A percentile compares a stretch with the other conserved stretches of the same genome.
phyloP scores from a whole-genome alignment of 2,329 filamentous ascomycete species.

The Alternaria consortialis region DNA sequence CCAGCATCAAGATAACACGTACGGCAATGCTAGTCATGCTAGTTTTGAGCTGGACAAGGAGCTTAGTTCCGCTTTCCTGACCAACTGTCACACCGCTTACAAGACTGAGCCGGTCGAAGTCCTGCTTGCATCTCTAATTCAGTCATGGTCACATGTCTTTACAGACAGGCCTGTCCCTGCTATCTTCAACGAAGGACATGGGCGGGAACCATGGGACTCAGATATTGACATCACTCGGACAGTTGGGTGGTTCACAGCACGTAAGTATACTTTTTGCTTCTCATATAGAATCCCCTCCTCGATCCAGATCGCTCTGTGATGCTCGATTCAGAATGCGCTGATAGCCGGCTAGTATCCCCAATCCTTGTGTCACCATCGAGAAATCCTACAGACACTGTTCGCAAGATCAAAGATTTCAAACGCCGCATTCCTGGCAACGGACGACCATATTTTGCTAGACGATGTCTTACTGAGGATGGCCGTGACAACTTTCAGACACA shows the following conservation, averaged over 20 bases:
- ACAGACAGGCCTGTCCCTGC: conserved; percentile 61
- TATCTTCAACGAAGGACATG: conserved; percentile 56
- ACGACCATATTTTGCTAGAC: conserved; percentile 58
- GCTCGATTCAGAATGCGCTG: not conserved
- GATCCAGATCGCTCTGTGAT: not conserved
- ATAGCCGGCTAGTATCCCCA: conserved; percentile 48
- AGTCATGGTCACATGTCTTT: conserved; percentile 66
- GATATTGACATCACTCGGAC: conserved; percentile 65
- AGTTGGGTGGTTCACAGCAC: conserved; percentile 68
- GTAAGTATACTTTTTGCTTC: conserved; percentile 37
- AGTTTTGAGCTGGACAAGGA: conserved; percentile 43
- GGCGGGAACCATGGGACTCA: conserved; percentile 51
- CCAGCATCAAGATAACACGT: conserved; percentile 45
- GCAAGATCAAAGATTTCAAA: conserved; percentile 64
- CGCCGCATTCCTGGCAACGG: conserved; percentile 42
- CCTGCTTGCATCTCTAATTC: conserved; percentile 64
- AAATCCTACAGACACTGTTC: conserved; percentile 59
- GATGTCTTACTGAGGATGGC: conserved; percentile 42
- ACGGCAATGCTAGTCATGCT: conserved; percentile 48
- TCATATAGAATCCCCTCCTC: not conserved
- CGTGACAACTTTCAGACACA: conserved; percentile 45
- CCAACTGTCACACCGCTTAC: conserved; percentile 55
- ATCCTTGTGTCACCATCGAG: conserved; percentile 46
- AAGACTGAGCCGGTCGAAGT: conserved; percentile 64
- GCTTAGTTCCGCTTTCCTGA: conserved; percentile 38